Evolutionary conservation across 352 stramenopile genomes (phyloP), one percentile per base, ranked within the genome.

Genomic region (Phytopythium litorale): DNA sequence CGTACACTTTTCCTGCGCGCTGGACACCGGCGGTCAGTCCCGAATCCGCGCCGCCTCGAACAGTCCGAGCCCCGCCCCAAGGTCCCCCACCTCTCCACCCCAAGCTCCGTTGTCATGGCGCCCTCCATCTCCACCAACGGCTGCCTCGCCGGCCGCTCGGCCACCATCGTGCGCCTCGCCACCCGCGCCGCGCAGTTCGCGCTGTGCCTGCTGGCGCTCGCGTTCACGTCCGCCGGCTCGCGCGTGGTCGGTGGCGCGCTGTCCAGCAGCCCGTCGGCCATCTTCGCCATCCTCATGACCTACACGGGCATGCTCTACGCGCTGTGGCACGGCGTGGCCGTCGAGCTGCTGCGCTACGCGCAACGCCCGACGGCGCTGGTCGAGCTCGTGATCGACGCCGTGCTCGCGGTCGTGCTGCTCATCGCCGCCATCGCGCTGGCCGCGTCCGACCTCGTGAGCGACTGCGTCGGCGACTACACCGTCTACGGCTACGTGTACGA

Each of bases 271-370:
- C 56, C 66, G 15, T 56, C 46, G 13, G 65, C 70, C 66, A 77
- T 69, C 38, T 84, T 84, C 61, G 54, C 28, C 0, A 65, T 79
- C n/a, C 52, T 84, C 49, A 68, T 83, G 64, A 65, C 68, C 13
- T 83, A 81, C 62, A 72, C 72, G 19, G 51, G 64, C 23, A 70
- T 83, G 72, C 40, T 85, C 23, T 83, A 78, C 65, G 50, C 32
- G n/a, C 66, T 81, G 25, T 81, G 63, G 60, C 25, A 60, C 16
- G 7, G 75, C 0, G 37, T 73, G 33, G 71, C 56, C 6, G 63
- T 85, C 38, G 71, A 85, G 55, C 32, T 72, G 33, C 66, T 71
- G 48, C 40, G 65, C 33, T 52, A 59, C 28, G 63, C 51, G n/a
- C 23, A 56, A 40, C 71, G 65, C 7, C 32, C 50, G 15, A n/a